Percentiles rank a stretch among this genome's conserved stretches.
Evolutionary conservation across 768 basidiomycete genomes (phyloP).

Genomic region (Leccinum pellstonianum): DNA sequence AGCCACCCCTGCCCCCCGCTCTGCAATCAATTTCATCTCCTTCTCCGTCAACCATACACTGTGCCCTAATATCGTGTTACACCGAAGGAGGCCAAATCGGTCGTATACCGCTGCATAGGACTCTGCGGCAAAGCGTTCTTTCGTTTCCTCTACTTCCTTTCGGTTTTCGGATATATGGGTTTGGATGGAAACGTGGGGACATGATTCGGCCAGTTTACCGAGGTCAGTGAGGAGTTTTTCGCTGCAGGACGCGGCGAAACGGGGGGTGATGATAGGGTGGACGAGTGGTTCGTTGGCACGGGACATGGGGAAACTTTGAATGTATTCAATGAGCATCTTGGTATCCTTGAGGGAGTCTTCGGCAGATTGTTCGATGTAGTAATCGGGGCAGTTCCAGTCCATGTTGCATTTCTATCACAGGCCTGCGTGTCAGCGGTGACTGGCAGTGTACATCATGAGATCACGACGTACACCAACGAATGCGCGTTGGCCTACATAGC

Average conservation of each 20-base stretch:
- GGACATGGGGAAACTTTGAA: constrained; percentile 49
- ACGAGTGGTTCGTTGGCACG: constrained; percentile 53
- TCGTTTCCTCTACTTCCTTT: constrained; percentile 63
- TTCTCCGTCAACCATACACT: constrained; percentile 71
- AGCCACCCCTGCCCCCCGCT: constrained; percentile 68
- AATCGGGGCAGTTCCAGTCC: constrained; percentile 60
- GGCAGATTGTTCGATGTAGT: constrained; percentile 63
- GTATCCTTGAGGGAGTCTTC: constrained; percentile 59
- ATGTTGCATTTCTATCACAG: constrained; percentile 31
- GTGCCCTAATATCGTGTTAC: constrained; percentile 84
- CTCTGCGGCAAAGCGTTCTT: constrained; percentile 59
- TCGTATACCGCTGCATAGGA: constrained; percentile 85
- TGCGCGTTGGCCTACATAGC: constrained; percentile 67
- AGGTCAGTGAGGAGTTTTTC: constrained; percentile 57
- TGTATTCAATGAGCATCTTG: constrained; percentile 59
- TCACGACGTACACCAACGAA: constrained; percentile 68
- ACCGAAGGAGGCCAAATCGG: constrained; percentile 61
- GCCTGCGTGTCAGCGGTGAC: constrained; percentile 11
- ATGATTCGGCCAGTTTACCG: constrained; percentile 51
- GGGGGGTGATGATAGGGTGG: constrained; percentile 87
- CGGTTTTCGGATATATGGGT: constrained; percentile 89
- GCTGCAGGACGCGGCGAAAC: constrained; percentile 89
- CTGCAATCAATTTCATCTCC: constrained; percentile 69
- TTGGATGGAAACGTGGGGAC: constrained; percentile 71
- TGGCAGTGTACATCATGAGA: too few species aligned